Evolutionary conservation across 2,329 filamentous ascomycete genomes (phyloP).

Genomic region (Colletotrichum phormii): DNA sequence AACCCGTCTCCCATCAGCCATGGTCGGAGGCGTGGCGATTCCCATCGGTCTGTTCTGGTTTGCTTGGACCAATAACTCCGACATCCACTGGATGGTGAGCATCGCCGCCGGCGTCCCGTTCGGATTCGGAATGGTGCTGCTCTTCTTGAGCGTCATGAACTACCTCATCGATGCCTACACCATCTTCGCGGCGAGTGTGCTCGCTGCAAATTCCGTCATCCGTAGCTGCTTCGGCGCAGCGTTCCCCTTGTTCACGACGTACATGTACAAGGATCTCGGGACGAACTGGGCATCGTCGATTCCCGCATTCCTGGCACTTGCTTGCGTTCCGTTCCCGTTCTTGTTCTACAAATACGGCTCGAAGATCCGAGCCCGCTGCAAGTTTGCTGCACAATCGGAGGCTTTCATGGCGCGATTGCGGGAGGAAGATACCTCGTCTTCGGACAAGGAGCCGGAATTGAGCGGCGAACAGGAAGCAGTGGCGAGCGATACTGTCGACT

Average conservation of each 20-base stretch:
- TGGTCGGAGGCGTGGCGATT: conserved; percentile 64
- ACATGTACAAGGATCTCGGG: conserved; percentile 69
- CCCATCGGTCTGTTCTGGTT: conserved; percentile 69
- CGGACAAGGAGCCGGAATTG: conserved; percentile 15
- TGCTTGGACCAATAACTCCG: conserved; percentile 64
- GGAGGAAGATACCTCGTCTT: conserved; percentile 26
- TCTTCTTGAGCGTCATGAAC: conserved; percentile 66
- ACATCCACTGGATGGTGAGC: conserved; percentile 62
- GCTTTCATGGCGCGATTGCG: conserved; percentile 64
- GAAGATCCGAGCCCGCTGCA: conserved; percentile 63
- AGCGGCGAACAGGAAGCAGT: conserved; percentile 31
- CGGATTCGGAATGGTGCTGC: conserved; percentile 55
- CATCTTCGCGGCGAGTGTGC: conserved; percentile 80
- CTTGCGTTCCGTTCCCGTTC: conserved; percentile 79
- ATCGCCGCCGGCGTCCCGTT: conserved; percentile 49
- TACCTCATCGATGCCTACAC: conserved; percentile 69
- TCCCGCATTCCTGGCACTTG: conserved; percentile 78
- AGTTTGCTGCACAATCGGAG: conserved; percentile 68
- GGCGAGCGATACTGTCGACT: neutral
- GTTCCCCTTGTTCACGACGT: conserved; percentile 77
- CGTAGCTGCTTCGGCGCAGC: conserved; percentile 78
- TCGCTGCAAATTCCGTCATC: conserved; percentile 78
- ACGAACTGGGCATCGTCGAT: conserved; percentile 82
- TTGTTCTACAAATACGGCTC: conserved; percentile 79
- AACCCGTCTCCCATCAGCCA: conserved; percentile 63